phyloP scores from a whole-genome alignment of 2,329 filamentous ascomycete genomes.

The Dothistroma pini region DNA sequence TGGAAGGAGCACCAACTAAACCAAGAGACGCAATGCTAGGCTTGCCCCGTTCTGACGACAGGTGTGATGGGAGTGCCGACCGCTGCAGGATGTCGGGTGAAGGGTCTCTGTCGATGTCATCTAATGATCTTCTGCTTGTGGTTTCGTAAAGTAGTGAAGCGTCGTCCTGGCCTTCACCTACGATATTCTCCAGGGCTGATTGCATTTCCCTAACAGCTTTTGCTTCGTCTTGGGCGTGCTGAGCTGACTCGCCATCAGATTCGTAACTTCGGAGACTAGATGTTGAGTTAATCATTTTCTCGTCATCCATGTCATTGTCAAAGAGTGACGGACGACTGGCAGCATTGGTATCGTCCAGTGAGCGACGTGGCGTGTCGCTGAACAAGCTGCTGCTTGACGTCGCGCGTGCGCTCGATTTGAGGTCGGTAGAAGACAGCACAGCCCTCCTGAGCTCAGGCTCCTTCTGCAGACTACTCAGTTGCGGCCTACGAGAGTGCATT shows the following conservation, averaged over 20 bases:
- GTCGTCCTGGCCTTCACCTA: slow-evolving; percentile 68
- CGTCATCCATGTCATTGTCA: slow-evolving; percentile 74
- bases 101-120: slow-evolving; percentile 16
- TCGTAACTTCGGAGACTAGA: slow-evolving; percentile 80
- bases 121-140: slow-evolving; percentile 56
- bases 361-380: slow-evolving; percentile 50
- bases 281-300: slow-evolving; percentile 71
- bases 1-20: slow-evolving; percentile 79
- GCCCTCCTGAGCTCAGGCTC: slow-evolving; percentile 54
- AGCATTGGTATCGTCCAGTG: slow-evolving; percentile 63
- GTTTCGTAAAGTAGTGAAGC: slow-evolving; percentile 62
- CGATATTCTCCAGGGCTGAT: slow-evolving; percentile 83
- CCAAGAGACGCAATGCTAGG: slow-evolving; percentile 89
- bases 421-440: slow-evolving; percentile 59
- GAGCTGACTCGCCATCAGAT: slow-evolving; percentile 59
- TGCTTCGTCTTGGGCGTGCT: slow-evolving; percentile 60
- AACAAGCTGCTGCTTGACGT: slow-evolving; percentile 17
- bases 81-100: slow-evolving; percentile 20
- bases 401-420: slow-evolving; percentile 40
- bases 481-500: slow-evolving; percentile 22
- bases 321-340: slow-evolving; percentile 53
- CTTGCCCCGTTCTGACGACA: slow-evolving; percentile 57
- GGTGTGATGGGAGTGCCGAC: slow-evolving; percentile 12
- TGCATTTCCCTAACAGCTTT: slow-evolving; percentile 91
- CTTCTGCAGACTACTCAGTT: slow-evolving; percentile 20